Base-by-base conservation (phyloP, 164 flowering plant species). In the Aristolochia contorta region DNA sequence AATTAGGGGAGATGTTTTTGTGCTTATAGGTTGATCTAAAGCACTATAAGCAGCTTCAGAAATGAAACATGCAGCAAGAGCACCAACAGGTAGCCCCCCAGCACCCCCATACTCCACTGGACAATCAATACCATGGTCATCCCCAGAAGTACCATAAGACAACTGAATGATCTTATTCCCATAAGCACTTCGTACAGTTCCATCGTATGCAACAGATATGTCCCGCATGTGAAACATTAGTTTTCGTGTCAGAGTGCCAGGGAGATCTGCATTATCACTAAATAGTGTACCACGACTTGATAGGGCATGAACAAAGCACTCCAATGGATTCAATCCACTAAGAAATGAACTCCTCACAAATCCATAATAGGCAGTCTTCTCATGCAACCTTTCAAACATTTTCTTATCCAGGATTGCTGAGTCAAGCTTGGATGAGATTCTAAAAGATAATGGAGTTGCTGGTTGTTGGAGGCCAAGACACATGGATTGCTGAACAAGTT, bases 1-100 rank as follows among this genome's bases (percentile, higher is more conserved):
- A 48, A 84, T 66, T 43, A 94, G 63, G 6, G 96, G 92, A 57
- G 97, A 93, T 59, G 75, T 69, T 75, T 82, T 92, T 47, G 79
- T 80, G 13, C 75, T 65, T 46, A 82, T 62, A 27, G 97, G 97
- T 59, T 86, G 91, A 68, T 88, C 97, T 70, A 91, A 66, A 69
- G 97, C 99, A 79, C 97, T 76, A 65, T 94, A 94, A 22, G 95
- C 88, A 67, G 95, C 95, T 73, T 94, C 99, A 43, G 96, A 84
- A 47, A 94, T 68, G 51, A 96, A 86, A 77, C 91, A 88, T 37
- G 87, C 96, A 45, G 96, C 81, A 64, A 81, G 54, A 23, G 91
- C 75, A 57, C 99, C 99, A 53, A 89, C 96, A 58, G 99, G 96
- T 19, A 82, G 74, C 51, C 93, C 87, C 63, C 82, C 86, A 43